Conservation (phyloP, 176 grass and related monocot genomes). For the Musa schizocarpa region DNA sequence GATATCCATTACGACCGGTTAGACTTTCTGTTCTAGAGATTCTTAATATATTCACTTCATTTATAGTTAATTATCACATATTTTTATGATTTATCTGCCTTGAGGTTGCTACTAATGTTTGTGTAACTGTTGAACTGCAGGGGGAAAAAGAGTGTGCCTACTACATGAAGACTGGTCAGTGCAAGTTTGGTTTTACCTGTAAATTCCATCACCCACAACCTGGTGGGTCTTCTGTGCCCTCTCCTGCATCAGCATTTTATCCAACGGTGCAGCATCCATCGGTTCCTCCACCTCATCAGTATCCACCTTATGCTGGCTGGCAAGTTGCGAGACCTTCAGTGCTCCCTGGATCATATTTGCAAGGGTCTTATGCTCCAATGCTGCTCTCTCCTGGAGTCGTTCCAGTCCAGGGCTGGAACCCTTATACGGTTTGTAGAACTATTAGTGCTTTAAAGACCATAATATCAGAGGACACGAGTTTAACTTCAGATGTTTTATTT, state of each 20-base stretch:
- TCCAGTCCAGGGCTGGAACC: conserved; percentile 80
- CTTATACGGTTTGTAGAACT: conserved; percentile 55
- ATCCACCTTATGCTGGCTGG: conserved; percentile 53
- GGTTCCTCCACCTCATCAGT: conserved; percentile 47
- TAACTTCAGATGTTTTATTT: conserved; percentile 3
- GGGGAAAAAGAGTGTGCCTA: conserved; percentile 37
- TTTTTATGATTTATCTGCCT: background rate
- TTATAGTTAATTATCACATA: background rate
- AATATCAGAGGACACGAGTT: background rate
- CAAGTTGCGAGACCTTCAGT: conserved; percentile 67
- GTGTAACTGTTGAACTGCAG: conserved; percentile 9
- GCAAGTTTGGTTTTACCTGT: conserved; percentile 24
- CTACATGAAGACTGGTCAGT: conserved; percentile 37
- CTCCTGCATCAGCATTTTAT: conserved; percentile 14
- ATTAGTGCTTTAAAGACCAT: background rate
- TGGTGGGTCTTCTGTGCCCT: conserved; percentile 8
- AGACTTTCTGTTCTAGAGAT: conserved; percentile 6
- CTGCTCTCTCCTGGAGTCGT: conserved; percentile 59
- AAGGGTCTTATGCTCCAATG: conserved; percentile 66
- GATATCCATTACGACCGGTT: conserved; percentile 64
- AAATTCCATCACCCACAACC: conserved; percentile 18
- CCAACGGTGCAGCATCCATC: conserved; percentile 15
- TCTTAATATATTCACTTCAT: background rate
- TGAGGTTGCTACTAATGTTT: background rate
- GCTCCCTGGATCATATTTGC: conserved; percentile 28